These are phyloP conservation scores for Elsinoe perseae DNA, from an alignment of 2,329 filamentous ascomycete species.

Conservation along the genomic window DNA sequence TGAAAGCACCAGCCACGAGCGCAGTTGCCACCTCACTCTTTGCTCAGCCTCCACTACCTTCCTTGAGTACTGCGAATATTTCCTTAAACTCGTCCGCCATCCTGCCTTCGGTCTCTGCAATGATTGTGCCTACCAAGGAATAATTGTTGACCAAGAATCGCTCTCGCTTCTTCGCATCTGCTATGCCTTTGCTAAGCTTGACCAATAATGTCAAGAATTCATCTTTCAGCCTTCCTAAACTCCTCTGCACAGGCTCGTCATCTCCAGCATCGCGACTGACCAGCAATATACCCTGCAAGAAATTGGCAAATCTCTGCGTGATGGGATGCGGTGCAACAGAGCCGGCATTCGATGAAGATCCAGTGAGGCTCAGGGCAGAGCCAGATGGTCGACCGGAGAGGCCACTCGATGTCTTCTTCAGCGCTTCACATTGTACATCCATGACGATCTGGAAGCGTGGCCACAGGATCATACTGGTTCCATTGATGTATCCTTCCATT, in stretches of 20 bases:
- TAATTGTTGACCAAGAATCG: slow-evolving; percentile 95
- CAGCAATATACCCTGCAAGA: slow-evolving; percentile 73
- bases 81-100: slow-evolving; percentile 65
- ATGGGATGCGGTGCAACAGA: slow-evolving; percentile 82
- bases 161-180: slow-evolving; percentile 71
- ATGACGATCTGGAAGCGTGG: slow-evolving; percentile 90
- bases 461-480: slow-evolving; percentile 92
- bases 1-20: not conserved
- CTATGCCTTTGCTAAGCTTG: slow-evolving; percentile 66
- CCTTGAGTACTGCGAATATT: slow-evolving; percentile 60
- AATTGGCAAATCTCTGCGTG: slow-evolving; percentile 91
- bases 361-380: slow-evolving; percentile 48
- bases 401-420: slow-evolving; percentile 52
- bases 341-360: slow-evolving; percentile 51
- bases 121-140: slow-evolving; percentile 85
- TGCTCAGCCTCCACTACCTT: slow-evolving; percentile 20
- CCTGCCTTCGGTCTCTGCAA: slow-evolving; percentile 63
- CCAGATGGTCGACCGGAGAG: slow-evolving; percentile 43
- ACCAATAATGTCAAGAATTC: slow-evolving; percentile 80
- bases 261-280: slow-evolving; percentile 87
- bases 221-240: slow-evolving; percentile 63
- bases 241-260: slow-evolving; percentile 83
- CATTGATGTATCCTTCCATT: slow-evolving; percentile 87
- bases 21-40: too few species aligned
- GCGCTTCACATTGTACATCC: slow-evolving; percentile 83